Conservation (phyloP, 2,329 filamentous ascomycete genomes). For the Colletotrichum sp. region DNA sequence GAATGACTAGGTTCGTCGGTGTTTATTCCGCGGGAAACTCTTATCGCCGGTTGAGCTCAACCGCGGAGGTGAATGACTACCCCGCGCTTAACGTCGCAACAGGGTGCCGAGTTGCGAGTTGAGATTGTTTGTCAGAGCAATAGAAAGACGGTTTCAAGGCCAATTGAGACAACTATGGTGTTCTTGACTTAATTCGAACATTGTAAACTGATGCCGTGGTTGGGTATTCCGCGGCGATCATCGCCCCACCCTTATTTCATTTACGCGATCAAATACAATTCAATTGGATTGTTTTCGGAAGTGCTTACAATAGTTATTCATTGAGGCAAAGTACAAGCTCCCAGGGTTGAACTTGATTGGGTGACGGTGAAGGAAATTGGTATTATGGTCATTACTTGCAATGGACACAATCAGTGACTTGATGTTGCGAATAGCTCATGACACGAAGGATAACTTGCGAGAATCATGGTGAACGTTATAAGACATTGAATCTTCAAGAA, state of each 20-base stretch:
- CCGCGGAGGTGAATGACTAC: not conserved
- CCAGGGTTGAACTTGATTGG: rapidly evolving
- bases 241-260: rapidly evolving
- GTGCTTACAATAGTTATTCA: no score
- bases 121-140: not conserved
- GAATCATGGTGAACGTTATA: not conserved
- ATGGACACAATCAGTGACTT: no score
- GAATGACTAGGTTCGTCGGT: not conserved
- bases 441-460: not conserved
- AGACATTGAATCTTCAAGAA: no score
- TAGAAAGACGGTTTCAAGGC: not conserved
- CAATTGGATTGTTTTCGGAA: no score
- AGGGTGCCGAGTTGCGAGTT: not conserved
- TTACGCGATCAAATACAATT: rapidly evolving
- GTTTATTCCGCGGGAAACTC: not conserved
- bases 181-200: rapidly evolving
- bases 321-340: rapidly evolving
- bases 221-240: not conserved
- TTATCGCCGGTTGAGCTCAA: not conserved
- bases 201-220: not conserved
- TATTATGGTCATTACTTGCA: no score
- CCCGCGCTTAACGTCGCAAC: not conserved
- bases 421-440: not conserved
- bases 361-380: not conserved
- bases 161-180: not conserved